These are phyloP conservation scores for Trichoderma afroharzianum DNA, from an alignment of 2,329 filamentous ascomycete genomes.

Conservation along the genomic window DNA sequence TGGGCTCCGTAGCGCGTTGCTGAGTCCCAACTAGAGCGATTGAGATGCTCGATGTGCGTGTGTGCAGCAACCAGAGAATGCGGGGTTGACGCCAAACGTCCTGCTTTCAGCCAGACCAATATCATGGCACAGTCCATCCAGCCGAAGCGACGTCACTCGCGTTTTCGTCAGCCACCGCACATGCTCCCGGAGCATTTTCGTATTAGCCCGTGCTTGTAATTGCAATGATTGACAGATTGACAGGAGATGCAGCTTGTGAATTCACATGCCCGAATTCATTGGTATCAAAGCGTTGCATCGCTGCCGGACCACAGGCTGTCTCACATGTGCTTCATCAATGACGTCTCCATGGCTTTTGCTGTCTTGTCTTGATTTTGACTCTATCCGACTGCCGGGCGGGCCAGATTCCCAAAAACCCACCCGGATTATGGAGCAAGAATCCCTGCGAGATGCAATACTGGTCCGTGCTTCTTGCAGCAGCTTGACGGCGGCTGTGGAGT, in stretches of 20 bases:
- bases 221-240: background rate
- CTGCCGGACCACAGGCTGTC: background rate
- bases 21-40: background rate
- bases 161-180: constrained; percentile 8
- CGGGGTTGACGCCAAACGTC: constrained; percentile 14
- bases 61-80: constrained; percentile 2
- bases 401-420: background rate
- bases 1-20: background rate
- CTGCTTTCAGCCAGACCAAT: background rate
- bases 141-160: constrained; percentile 17
- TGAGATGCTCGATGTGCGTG: background rate
- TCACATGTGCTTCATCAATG: constrained; percentile 5
- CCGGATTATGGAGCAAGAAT: background rate
- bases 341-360: background rate
- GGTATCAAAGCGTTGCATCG: background rate
- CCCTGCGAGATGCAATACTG: background rate
- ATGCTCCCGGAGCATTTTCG: constrained; percentile 12
- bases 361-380: background rate
- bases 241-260: background rate
- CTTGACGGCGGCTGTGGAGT: constrained; percentile 10
- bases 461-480: constrained; percentile 16
- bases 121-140: background rate
- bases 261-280: background rate
- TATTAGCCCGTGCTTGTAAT: background rate
- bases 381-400: constrained; percentile 5